Evolutionary conservation across 2,329 filamentous ascomycete species (phyloP), one percentile per base, ranked within the genome.

Genomic region (Myriosclerotinia curreyana): DNA sequence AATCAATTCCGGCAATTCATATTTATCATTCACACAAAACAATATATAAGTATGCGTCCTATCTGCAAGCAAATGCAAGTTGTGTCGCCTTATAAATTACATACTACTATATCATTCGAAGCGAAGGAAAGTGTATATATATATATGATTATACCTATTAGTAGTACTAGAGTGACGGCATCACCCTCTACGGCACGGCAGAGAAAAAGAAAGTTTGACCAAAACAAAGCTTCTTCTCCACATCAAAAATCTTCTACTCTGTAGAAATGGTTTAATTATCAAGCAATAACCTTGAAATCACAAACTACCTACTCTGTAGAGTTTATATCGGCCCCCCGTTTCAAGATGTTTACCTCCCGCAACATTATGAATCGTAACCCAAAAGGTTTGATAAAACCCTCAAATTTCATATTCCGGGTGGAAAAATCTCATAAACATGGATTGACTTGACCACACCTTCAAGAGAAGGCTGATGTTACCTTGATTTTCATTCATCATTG

Each of bases 401-500:
- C 40, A 22, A 46, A 34, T 34, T n/a, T 44, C 12, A 48, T 25
- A 14, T 48, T 48, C 6, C 6, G 20, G 12, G 55, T 12, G 36
- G n/a, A 5, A 42, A 11, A 46, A 36, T 4, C 17, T n/a, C 9
- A 17, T 5, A 48, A 15, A 2, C 55, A 59, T 48, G 55, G 55
- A 25, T 59, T n/a, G n/a, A n/a, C n/a, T n/a, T n/a, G 25, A 59
- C 55, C 42, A 48, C 55, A 59, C 42, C 55, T 25, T 17, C 44
- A 2, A 25, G 55, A 59, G 55, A 59, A 59, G 55, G 42, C 44
- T 59, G 55, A 59, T 59, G 42, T 31, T 56, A 34, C 20, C 5
- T 3, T 56, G 28, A 56, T 56, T 34, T 31, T n/a, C n/a, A n/a
- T n/a, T n/a, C 34, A 53, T 38, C 51, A 40, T 17, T 25, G 51